A percentile compares a stretch with the other conserved stretches of the same genome.
Evolutionary conservation across 225 moss, liverwort and hornwort genomes (phyloP).

Genomic region (Pseudoscleropodium purum): DNA sequence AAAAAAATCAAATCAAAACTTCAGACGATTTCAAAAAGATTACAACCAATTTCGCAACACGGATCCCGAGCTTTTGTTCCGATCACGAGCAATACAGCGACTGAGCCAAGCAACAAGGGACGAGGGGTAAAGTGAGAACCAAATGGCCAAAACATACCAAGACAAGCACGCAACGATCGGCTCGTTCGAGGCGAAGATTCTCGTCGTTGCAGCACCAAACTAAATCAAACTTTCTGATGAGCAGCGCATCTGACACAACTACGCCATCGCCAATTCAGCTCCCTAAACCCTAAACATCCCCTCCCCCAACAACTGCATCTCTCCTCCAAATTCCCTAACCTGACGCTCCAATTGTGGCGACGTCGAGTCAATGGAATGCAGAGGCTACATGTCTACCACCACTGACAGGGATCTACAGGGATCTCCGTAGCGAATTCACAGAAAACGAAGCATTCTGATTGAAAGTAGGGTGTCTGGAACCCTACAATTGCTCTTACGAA

Average conservation of each 20-base stretch:
- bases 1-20: not conserved
- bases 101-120: not conserved
- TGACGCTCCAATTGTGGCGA: not conserved
- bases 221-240: not conserved
- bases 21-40: not conserved
- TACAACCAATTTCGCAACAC: not conserved
- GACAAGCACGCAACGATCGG: not conserved
- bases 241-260: not conserved
- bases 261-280: conserved; percentile 6
- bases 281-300: conserved; percentile 1
- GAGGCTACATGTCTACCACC: not conserved
- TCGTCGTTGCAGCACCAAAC: not conserved
- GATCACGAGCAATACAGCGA: not conserved
- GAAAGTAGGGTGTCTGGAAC: not conserved
- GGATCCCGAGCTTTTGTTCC: not conserved
- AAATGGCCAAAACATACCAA: not conserved
- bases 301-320: not conserved
- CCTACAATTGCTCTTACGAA: not conserved
- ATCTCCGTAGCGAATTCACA: not conserved
- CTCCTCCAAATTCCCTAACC: not conserved
- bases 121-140: too few relatives aligned
- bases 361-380: not conserved
- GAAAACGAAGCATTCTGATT: not conserved
- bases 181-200: not conserved
- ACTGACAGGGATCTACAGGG: not conserved